phyloP scores from a whole-genome alignment of 352 stramenopile genomes.

The Blastocystis sp. region DNA sequence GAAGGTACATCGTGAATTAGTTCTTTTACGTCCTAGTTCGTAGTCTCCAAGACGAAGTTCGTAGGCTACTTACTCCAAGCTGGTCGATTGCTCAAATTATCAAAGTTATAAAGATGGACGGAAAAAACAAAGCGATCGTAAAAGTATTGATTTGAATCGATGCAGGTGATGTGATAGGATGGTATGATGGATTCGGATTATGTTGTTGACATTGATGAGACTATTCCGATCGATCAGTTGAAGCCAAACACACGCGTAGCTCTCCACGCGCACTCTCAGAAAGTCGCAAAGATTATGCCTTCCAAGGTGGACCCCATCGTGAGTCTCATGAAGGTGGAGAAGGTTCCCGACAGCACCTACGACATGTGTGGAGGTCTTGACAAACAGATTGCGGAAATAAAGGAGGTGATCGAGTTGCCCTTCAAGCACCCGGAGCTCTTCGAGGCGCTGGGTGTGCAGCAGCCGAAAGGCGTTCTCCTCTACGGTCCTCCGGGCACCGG shows the following conservation, averaged over 20 bases:
- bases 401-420: conserved; percentile 98
- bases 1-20: conserved; percentile 72
- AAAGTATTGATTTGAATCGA: conserved; percentile 74
- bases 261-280: conserved; percentile 96
- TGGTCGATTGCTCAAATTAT: conserved; percentile 98
- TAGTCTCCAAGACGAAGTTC: conserved; percentile 92
- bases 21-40: conserved; percentile 71
- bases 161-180: conserved; percentile 48
- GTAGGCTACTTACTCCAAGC: conserved; percentile 93
- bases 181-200: conserved; percentile 97
- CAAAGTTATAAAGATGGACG: conserved; percentile 83
- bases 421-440: conserved; percentile 99
- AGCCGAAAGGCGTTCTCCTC: conserved; percentile 86
- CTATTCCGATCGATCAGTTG: conserved; percentile 86
- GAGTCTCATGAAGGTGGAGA: conserved; percentile 92
- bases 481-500: conserved; percentile 93
- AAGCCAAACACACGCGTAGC: conserved; percentile 96
- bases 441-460: conserved; percentile 91
- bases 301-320: conserved; percentile 90
- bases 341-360: conserved; percentile 98
- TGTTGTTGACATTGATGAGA: conserved; percentile 96
- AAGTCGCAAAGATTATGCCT: conserved; percentile 97
- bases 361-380: conserved; percentile 99
- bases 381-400: conserved; percentile 99
- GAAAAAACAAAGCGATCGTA: conserved; percentile 95